Evolutionary conservation across 83 land plant species (phyloP).

Genomic region (Picea abies): DNA sequence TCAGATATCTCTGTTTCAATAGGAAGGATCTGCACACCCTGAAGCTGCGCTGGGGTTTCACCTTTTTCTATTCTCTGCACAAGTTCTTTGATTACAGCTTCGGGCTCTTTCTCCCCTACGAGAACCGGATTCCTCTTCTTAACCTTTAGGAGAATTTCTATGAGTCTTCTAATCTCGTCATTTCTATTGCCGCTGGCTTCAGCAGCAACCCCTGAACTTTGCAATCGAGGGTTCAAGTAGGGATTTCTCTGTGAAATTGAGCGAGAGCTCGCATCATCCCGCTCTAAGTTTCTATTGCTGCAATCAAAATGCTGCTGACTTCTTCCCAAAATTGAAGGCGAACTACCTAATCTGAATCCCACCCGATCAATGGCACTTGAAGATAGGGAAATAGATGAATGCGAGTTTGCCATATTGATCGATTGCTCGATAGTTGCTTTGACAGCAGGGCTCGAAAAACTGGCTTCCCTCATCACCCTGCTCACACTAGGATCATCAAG

Average conservation of each 20-base stretch:
- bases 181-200: conserved; percentile 17
- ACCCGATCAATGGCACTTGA: conserved; percentile 13
- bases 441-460: conserved; percentile 84
- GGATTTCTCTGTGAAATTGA: conserved; percentile 20
- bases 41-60: conserved; percentile 33
- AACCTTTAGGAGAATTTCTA: conserved; percentile 50
- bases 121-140: conserved; percentile 75
- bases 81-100: conserved; percentile 50
- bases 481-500: conserved; percentile 95
- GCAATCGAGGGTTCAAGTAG: conserved; percentile 51
- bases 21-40: conserved; percentile 40
- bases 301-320: conserved; percentile 14
- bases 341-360: conserved; percentile 10
- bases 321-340: conserved; percentile 11
- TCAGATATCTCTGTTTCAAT: conserved; percentile 40
- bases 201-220: not conserved
- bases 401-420: conserved; percentile 17
- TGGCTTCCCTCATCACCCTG: conserved; percentile 95
- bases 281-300: not conserved
- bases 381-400: not conserved
- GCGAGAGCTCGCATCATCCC: conserved; percentile 10
- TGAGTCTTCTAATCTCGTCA: conserved; percentile 59
- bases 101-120: conserved; percentile 70
- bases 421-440: conserved; percentile 76
- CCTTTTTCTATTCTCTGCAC: conserved; percentile 47